Percentiles rank a stretch among this genome's conserved stretches.
These are phyloP conservation scores for Wallacemonas sp. DNA, from an alignment of 208 protist genomes.

Conservation along the genomic window DNA sequence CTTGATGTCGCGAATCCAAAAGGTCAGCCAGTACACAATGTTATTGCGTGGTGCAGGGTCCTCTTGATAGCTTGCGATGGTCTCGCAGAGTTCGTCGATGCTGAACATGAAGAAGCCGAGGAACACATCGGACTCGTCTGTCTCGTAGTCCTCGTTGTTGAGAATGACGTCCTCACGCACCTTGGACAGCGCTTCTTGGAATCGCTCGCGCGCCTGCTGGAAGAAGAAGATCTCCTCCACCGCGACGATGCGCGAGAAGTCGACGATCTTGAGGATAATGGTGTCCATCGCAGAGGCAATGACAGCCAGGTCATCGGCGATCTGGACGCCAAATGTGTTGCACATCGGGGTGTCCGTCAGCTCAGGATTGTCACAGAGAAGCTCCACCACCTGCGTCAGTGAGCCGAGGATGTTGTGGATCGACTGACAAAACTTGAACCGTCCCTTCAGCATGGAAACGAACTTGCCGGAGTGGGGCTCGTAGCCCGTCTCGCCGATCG, in stretches of 20 bases:
- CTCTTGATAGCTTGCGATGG: constrained; percentile 73
- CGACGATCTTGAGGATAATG: constrained; percentile 90
- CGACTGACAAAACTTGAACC: constrained; percentile 72
- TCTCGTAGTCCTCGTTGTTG: constrained; percentile 91
- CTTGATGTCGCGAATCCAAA: constrained; percentile 62
- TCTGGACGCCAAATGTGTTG: constrained; percentile 61
- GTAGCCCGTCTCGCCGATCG: constrained; percentile 72
- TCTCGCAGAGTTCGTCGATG: constrained; percentile 86
- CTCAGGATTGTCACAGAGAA: constrained; percentile 63
- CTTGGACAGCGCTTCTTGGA: constrained; percentile 82
- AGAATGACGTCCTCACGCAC: constrained; percentile 89
- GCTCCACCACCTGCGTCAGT: constrained; percentile 82
- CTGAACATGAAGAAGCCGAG: constrained; percentile 92
- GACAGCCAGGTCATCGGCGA: constrained; percentile 74
- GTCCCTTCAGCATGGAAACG: constrained; percentile 54
- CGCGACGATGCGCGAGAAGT: constrained; percentile 70
- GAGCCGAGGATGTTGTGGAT: constrained; percentile 82
- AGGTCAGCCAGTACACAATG: constrained; percentile 45
- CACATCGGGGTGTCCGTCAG: constrained; percentile 83
- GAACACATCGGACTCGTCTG: constrained; percentile 86
- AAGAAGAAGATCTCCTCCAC: constrained; percentile 78
- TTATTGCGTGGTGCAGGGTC: constrained; percentile 46
- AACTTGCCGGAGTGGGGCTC: constrained; percentile 81
- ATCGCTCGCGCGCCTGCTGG: constrained; percentile 67
- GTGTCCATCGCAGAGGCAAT: constrained; percentile 88